A percentile compares a stretch with the other conserved stretches of the same genome.
Conservation (phyloP, 1,284 basidiomycete species). For the Cutaneotrichosporon sp. region DNA sequence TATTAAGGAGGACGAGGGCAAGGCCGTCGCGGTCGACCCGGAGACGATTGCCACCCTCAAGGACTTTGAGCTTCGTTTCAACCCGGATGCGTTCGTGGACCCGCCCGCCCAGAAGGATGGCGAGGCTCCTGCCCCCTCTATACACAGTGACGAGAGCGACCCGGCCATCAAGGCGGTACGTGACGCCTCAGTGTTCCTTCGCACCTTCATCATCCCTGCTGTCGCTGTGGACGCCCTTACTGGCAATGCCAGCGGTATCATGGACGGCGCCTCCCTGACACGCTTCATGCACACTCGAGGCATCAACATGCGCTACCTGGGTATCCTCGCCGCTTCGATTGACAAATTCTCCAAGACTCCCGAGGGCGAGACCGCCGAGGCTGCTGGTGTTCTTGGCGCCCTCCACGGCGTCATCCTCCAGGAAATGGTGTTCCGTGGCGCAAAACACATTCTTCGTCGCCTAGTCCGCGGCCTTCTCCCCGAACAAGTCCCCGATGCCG, state of each 20-base stretch:
- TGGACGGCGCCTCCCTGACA: constrained; percentile 54
- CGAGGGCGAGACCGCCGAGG: constrained; percentile 27
- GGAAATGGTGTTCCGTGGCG: constrained; percentile 56
- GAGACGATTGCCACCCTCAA: constrained; percentile 29
- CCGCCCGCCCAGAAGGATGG: constrained; percentile 13
- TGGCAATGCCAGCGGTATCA: constrained; percentile 49
- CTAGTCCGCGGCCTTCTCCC: constrained; percentile 45
- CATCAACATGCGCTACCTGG: constrained; percentile 59
- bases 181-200: constrained; percentile 53
- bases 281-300: constrained; percentile 54
- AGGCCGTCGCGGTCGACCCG: constrained; percentile 22
- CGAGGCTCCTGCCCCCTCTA: constrained; percentile 24
- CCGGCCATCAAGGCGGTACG: constrained; percentile 54
- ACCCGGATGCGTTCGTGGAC: constrained; percentile 58
- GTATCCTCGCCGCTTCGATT: constrained; percentile 49
- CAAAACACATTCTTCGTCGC: constrained; percentile 54
- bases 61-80: constrained; percentile 54
- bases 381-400: constrained; percentile 38
- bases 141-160: constrained; percentile 51
- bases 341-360: constrained; percentile 45
- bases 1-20: constrained; percentile 9
- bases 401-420: constrained; percentile 50
- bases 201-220: constrained; percentile 50
- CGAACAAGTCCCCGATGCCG: constrained; percentile 47
- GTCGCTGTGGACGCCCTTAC: constrained; percentile 53